Base-by-base conservation (phyloP, 108 stramenopile genomes). In the Hondaea fermentalgiana region DNA sequence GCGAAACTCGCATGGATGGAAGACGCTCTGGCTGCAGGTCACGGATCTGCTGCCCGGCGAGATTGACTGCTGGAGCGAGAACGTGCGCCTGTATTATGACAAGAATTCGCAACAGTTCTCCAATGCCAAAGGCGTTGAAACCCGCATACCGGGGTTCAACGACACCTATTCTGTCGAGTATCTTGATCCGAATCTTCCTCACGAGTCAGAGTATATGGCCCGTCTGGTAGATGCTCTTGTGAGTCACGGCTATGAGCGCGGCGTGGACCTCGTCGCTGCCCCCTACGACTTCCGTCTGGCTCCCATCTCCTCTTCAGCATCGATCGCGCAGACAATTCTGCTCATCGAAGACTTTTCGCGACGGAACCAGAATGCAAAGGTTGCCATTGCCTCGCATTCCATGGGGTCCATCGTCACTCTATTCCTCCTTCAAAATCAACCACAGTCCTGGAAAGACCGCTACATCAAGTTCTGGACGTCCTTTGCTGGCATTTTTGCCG, bases 401-500 rank as follows among this genome's bases (percentile, higher is more conserved):
- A 90, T 90, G 89, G 89, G 89, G 3, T 83, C 57, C 28, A 83
- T 90, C n/a, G 53, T 53, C 35, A 58, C 45, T 5, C 87, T 87
- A 58, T 90, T 87, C 87, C 64, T 90, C 45, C 59, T 90, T 19
- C 59, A 83, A 8, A 87, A 87, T 35, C 57, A 44, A 8, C 57
- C 49, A 5, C 87, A 87, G 55, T 87, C 76, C n/a, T 90, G 89
- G 89, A 90, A 90, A 60, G 87, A 90, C 44, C 29, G 60, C 35
- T 90, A 87, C 87, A 87, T 90, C 19, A 42, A 90, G 35, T 83
- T 87, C 4, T 90, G 89, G 89, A 58, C 87, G 4, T 87, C 89
- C 57, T 58, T 90, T 19, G 58, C 89, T 35, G 83, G 83, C 6
- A 87, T 87, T 29, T 90, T 87, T 51, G 89, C 83, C 25, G 89